phyloP scores from a whole-genome alignment of 495 filamentous ascomycete genomes.

The Lophium mytilinum region DNA sequence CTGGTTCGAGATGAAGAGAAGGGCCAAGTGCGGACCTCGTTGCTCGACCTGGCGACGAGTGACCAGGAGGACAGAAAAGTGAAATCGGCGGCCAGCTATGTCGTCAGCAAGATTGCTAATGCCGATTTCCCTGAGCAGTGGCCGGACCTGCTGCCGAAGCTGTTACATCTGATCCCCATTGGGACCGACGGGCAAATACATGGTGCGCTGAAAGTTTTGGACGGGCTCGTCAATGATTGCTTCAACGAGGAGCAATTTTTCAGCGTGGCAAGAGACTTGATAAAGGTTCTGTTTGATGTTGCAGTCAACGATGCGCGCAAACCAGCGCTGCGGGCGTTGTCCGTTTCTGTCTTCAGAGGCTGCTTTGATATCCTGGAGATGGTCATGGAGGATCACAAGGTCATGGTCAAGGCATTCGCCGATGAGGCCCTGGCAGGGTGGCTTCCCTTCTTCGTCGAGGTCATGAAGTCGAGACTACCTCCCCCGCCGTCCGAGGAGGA shows the following conservation, averaged over 20 bases:
- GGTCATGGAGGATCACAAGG: constrained; percentile 83
- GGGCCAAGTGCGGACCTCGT: constrained; percentile 54
- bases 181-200: constrained; percentile 72
- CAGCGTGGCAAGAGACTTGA: constrained; percentile 69
- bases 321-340: constrained; percentile 66
- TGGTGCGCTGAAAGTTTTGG: constrained; percentile 78
- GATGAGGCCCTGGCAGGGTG: constrained; percentile 73
- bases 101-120: constrained; percentile 92
- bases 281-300: constrained; percentile 72
- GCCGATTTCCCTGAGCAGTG: constrained; percentile 91
- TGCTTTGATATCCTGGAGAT: constrained; percentile 95
- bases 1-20: constrained; percentile 59
- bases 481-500: constrained; percentile 50
- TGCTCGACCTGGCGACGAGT: constrained; percentile 72
- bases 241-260: constrained; percentile 94
- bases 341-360: constrained; percentile 77
- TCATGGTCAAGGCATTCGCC: constrained; percentile 76
- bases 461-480: constrained; percentile 64
- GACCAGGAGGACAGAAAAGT: constrained; percentile 73
- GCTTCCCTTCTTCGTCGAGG: constrained; percentile 76
- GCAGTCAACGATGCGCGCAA: constrained; percentile 68
- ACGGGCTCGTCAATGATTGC: constrained; percentile 84
- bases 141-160: constrained; percentile 72
- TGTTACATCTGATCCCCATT: constrained; percentile 66
- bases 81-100: constrained; percentile 74